A percentile compares a stretch with the other conserved stretches of the same genome.
phyloP scores from a whole-genome alignment of 106 monocot genomes.

The Allium fistulosum region DNA sequence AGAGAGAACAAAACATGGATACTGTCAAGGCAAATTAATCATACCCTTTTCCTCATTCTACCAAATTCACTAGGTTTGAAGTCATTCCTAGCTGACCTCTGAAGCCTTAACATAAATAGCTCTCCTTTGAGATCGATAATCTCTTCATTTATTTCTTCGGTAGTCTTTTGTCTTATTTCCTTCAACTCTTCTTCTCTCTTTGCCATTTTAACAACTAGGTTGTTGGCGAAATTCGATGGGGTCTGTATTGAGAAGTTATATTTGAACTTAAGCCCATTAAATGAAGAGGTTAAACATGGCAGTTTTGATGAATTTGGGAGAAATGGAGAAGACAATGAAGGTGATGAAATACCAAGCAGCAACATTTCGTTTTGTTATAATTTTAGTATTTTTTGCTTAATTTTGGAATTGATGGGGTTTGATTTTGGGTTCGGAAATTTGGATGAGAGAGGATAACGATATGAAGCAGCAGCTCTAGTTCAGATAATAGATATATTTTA shows the following conservation, averaged over 20 bases:
- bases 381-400: background rate
- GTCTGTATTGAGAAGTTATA: background rate
- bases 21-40: background rate
- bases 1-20: constrained; percentile 10
- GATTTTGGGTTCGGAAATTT: background rate
- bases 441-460: constrained; percentile 8
- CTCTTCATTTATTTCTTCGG: constrained; percentile 88
- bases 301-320: background rate
- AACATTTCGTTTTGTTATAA: background rate
- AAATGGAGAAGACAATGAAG: constrained; percentile 1
- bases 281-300: constrained; percentile 27
- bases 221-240: background rate
- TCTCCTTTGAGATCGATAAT: constrained; percentile 93
- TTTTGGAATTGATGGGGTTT: background rate
- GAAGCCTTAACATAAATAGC: constrained; percentile 79
- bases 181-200: constrained; percentile 87
- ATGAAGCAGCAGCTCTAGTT: background rate
- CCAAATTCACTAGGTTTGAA: constrained; percentile 85
- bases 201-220: constrained; percentile 42
- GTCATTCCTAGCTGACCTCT: constrained; percentile 80
- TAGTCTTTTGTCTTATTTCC: constrained; percentile 61
- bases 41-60: constrained; percentile 85
- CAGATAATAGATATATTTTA: no score
- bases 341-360: background rate
- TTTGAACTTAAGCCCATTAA: constrained; percentile 32